These are phyloP conservation scores for Penicillium pancosmium DNA, from an alignment of 495 filamentous ascomycete genomes.

Conservation along the genomic window DNA sequence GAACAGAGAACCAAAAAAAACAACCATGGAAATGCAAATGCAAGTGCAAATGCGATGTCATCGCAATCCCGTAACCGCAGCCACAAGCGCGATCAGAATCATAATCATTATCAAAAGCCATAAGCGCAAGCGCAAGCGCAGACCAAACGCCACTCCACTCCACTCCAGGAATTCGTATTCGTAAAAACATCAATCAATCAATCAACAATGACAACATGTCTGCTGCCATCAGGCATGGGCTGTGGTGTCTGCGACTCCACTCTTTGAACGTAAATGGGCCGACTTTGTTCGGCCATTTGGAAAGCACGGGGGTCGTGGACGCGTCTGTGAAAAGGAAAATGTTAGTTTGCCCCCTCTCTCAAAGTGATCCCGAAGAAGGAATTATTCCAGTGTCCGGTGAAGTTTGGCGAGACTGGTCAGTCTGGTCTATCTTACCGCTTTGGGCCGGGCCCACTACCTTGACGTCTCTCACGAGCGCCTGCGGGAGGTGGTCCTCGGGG, in stretches of 20 bases:
- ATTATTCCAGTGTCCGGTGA: not conserved
- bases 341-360: not conserved
- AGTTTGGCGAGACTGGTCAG: too few species aligned
- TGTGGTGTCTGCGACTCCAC: conserved; percentile 26
- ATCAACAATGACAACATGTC: conserved; percentile 39
- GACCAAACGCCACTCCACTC: conserved; percentile 3
- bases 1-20: not conserved
- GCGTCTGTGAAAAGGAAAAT: not conserved
- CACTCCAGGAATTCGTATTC: not conserved
- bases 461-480: conserved; percentile 23
- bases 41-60: not conserved
- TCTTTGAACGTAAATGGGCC: conserved; percentile 31
- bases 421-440: conserved; percentile 18
- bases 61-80: not conserved
- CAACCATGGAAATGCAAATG: conserved; percentile 3
- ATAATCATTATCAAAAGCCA: too few species aligned
- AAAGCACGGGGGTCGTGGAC: conserved; percentile 20
- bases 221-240: conserved; percentile 26
- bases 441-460: conserved; percentile 18
- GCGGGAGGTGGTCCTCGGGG: conserved; percentile 9
- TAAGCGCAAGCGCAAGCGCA: too few species aligned
- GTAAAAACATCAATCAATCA: conserved; percentile 13
- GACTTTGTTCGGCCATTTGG: conserved; percentile 28
- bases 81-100: not conserved
- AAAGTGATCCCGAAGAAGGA: too few species aligned